Base-by-base conservation (phyloP, 1,284 basidiomycete species). In the Neolentinus lepideus region DNA sequence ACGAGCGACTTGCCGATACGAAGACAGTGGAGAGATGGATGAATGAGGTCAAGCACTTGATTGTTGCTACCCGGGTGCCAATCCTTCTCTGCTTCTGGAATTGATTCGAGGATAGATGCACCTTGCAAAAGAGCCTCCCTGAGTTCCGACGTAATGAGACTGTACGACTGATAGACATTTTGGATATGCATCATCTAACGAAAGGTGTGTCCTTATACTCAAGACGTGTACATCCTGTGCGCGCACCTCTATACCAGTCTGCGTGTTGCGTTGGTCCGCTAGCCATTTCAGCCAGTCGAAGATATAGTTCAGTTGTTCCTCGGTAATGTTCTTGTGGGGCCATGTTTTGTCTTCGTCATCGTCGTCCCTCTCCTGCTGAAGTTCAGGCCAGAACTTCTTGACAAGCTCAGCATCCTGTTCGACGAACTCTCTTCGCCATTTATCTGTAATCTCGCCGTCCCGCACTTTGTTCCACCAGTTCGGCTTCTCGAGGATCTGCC, bases 1-100 rank as follows among this genome's bases (percentile, higher is more conserved):
- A 29, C 29, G 12, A 52, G 29, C 19, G 51, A 8, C 27, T 36
- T 31, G 19, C 51, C 33, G 33, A 31, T 31, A 22, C 26, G 29
- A n/a, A 76, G 55, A 2, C 70, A 70, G 56, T 70, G 76, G 12
- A 78, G 65, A 2, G 72, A 73, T 1, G 75, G 75, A 56, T 77
- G 75, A 2, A 76, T 70, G 25, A 77, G 69, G 55, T 77, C 74
- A 9, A 77, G 70, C 3, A 78, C 75, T 53, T 68, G 69, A 1
- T 66, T 64, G 36, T 76, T 64, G 6, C 76, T 75, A 11, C 70
- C 67, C 0, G 77, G 77, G 58, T 78, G 76, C 76, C 76, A 78
- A 61, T 79, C 76, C 52, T 70, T 73, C 26, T 68, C 52, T 1
- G 67, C 59, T 50, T 68, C 68, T 0, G 75, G 70, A 2, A 76